Evolutionary conservation across 129 eudicot species (phyloP), one percentile per base, ranked within the genome.

Genomic region (Chrysanthemum lavandulifolium): DNA sequence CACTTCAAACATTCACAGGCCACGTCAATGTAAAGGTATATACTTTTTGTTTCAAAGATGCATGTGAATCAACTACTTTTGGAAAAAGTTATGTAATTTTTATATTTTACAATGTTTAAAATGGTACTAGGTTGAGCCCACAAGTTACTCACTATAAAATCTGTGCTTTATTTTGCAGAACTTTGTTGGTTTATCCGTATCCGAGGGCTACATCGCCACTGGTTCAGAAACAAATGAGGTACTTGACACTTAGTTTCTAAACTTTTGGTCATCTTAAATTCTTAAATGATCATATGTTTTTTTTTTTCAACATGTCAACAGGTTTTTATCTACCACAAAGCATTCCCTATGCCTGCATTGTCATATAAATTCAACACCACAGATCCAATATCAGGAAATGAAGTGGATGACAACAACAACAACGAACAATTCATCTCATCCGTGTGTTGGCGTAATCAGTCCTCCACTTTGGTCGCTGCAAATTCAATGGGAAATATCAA

Each of bases 171-270:
- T 74, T 74, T 50, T 68, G 61, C 84, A 94, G 98, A 94, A 90
- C 80, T 94, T 94, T 83, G 98, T 94, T 72, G 98, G 98, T 61
- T 76, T 94, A 77, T 94, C 98, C 5, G 93, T 90, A 10, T 84
- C 91, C 6, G 98, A 88, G 15, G 98, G 98, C 60, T 94, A 90
- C 74, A 90, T 94, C 5, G 98, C 96, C 49, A 94, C 97, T 5
- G 98, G 98, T 75, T 94, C 98, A 54, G 98, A 94, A 83, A 94
- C 98, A 68, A 90, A 94, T 65, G 98, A 94, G 98, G 98, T 93
- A 86, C 29, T 60, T 43, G 13, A 54, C 43, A 31, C 19, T 33
- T 11, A 5, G 64, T 27, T 27, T 29, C 18, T 29, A 29, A 40
- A 6, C 45, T 40, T 6, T 29, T 29, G 31, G 31, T 29, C 7